phyloP scores from a whole-genome alignment of 2,329 filamentous ascomycete species.

The Rhynchosporium graminicola region DNA sequence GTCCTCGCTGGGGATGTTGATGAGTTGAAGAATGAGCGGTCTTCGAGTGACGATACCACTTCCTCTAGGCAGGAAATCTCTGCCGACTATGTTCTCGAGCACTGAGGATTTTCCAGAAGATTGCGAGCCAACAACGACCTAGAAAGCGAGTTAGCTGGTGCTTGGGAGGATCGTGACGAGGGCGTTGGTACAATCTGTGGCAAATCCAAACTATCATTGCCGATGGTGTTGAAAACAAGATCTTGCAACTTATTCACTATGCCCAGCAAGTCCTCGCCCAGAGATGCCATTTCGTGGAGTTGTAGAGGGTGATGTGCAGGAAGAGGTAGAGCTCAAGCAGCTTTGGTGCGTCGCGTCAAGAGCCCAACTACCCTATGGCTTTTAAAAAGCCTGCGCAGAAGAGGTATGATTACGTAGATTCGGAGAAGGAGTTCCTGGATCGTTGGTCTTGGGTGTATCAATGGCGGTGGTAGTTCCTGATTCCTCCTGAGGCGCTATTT shows the following conservation, averaged over 20 bases:
- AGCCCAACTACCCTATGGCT: slow-evolving; percentile 2
- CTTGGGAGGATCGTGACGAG: slow-evolving; percentile 20
- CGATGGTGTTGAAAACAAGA: slow-evolving; percentile 98
- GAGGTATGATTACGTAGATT: neutral
- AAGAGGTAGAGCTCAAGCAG: slow-evolving; percentile 16
- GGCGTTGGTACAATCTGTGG: slow-evolving; percentile 83
- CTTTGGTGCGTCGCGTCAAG: slow-evolving; percentile 25
- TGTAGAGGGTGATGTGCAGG: slow-evolving; percentile 11
- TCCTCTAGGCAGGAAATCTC: slow-evolving; percentile 94
- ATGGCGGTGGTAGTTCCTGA: slow-evolving; percentile 8
- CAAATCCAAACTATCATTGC: slow-evolving; percentile 94
- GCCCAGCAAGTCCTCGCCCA: slow-evolving; percentile 91
- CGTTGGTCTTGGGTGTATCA: neutral
- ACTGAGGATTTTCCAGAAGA: slow-evolving; percentile 98
- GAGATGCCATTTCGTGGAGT: slow-evolving; percentile 70
- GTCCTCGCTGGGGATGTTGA: slow-evolving; percentile 78
- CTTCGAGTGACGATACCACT: slow-evolving; percentile 95
- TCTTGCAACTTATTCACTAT: slow-evolving; percentile 99
- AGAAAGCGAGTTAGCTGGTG: slow-evolving; percentile 28
- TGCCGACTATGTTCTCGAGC: slow-evolving; percentile 96
- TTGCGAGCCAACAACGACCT: slow-evolving; percentile 98
- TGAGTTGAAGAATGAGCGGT: slow-evolving; percentile 94
- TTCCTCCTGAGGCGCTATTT: slow-evolving; percentile 1
- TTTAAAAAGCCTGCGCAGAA: neutral
- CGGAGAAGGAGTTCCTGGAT: neutral